Evolutionary conservation across 352 stramenopile species (phyloP).

Genomic region (Blastocystis sp.): DNA sequence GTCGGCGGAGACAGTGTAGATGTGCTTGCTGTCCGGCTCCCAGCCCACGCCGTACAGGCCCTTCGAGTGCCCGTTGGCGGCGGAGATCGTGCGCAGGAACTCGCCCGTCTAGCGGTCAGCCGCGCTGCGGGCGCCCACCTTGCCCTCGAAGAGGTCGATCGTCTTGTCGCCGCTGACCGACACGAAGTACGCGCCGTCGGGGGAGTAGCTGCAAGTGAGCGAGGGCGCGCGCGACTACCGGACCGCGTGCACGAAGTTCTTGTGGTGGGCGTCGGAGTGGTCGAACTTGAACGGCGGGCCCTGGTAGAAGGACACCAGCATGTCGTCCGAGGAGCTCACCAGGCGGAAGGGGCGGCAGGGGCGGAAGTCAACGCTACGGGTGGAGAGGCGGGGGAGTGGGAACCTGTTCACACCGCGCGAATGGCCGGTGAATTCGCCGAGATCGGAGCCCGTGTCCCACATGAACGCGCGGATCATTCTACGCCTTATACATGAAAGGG

Average conservation of each 20-base stretch:
- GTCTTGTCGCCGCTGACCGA: constrained; percentile 82
- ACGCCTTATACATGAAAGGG: constrained; percentile 23
- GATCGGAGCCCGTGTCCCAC: constrained; percentile 82
- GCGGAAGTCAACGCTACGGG: constrained; percentile 79
- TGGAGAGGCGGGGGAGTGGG: not conserved
- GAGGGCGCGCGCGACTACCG: constrained; percentile 58
- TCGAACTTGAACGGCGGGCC: constrained; percentile 85
- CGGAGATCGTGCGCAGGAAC: constrained; percentile 75
- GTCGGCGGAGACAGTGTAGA: constrained; percentile 81
- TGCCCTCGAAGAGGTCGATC: constrained; percentile 72
- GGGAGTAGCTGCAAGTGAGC: constrained; percentile 74
- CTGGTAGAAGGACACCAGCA: constrained; percentile 81
- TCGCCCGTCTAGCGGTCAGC: constrained; percentile 80
- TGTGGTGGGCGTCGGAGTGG: constrained; percentile 80
- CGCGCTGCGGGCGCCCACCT: constrained; percentile 72
- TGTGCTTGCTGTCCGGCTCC: constrained; percentile 79
- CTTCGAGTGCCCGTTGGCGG: constrained; percentile 74
- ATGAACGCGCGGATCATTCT: constrained; percentile 76
- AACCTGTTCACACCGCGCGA: constrained; percentile 78
- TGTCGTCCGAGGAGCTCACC: constrained; percentile 81
- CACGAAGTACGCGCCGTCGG: constrained; percentile 78
- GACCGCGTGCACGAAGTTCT: constrained; percentile 83
- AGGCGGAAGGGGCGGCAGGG: constrained; percentile 81
- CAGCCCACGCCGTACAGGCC: constrained; percentile 83
- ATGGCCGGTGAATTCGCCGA: constrained; percentile 82